A percentile compares a stretch with the other conserved stretches of the same genome.
Evolutionary conservation across 176 grass and related monocot genomes (phyloP).

Genomic region (Thinopyrum elongatum): DNA sequence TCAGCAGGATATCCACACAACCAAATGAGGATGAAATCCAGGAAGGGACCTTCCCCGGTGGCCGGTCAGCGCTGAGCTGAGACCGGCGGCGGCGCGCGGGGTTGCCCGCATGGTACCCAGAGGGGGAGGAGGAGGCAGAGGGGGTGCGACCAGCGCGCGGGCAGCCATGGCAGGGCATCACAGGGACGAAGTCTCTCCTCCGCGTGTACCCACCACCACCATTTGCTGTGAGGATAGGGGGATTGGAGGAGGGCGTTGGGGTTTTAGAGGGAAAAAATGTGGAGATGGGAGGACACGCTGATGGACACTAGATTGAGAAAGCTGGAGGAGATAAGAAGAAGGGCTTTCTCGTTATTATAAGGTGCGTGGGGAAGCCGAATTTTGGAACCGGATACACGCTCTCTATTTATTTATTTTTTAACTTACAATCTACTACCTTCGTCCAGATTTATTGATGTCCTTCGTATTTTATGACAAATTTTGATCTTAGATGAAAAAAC

Average conservation of each 20-base stretch:
- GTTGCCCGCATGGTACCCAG: constrained; percentile 19
- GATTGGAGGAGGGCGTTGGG: neutral
- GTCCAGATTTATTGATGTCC: no score
- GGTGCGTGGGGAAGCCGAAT: no score
- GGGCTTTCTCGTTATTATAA: no score
- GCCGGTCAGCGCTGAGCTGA: constrained; percentile 23
- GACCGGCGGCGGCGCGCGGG: neutral
- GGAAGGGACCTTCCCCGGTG: constrained; percentile 37
- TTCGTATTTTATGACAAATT: no score
- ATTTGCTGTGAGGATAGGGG: constrained; percentile 13
- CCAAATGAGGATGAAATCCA: neutral
- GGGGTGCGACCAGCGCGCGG: constrained; percentile 10
- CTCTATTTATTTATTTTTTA: neutral
- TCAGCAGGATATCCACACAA: neutral
- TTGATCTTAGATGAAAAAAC: no score
- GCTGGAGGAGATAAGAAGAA: neutral
- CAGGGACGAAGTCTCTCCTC: constrained; percentile 6
- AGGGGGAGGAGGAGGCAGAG: neutral
- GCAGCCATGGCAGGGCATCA: constrained; percentile 40
- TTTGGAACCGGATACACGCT: neutral
- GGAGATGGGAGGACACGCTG: neutral
- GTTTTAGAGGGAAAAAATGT: neutral
- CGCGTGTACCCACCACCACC: neutral
- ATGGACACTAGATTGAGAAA: neutral
- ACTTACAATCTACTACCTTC: neutral